Conservation (phyloP, 2,329 filamentous ascomycete genomes). For the Claviceps citrina region DNA sequence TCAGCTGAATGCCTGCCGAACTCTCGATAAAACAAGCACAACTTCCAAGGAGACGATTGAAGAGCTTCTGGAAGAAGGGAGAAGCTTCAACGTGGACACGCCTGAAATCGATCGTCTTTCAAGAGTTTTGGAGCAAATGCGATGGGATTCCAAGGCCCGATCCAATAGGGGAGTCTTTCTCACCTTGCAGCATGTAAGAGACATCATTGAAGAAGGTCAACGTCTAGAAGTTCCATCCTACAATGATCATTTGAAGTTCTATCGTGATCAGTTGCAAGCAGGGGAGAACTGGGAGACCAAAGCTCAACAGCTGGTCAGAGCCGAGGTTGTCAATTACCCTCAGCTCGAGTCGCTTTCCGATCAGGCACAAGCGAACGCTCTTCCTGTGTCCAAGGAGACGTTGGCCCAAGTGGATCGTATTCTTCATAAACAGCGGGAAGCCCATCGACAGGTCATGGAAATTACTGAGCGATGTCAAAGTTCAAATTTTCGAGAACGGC, state of each 20-base stretch:
- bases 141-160: constrained; percentile 71
- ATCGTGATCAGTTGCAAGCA: constrained; percentile 58
- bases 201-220: constrained; percentile 62
- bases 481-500: constrained; percentile 60
- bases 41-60: constrained; percentile 64
- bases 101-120: constrained; percentile 75
- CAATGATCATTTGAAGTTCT: constrained; percentile 64
- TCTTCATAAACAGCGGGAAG: constrained; percentile 86
- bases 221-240: constrained; percentile 64
- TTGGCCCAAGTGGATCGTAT: constrained; percentile 76
- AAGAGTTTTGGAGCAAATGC: constrained; percentile 65
- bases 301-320: constrained; percentile 81
- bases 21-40: constrained; percentile 49
- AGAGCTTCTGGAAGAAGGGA: constrained; percentile 78
- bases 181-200: constrained; percentile 61
- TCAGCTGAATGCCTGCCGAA: constrained; percentile 56
- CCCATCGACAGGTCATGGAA: constrained; percentile 72
- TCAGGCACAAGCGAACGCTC: constrained; percentile 52
- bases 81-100: constrained; percentile 79
- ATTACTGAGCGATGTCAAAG: constrained; percentile 66
- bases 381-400: constrained; percentile 73
- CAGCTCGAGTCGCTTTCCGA: constrained; percentile 83
- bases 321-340: constrained; percentile 81
- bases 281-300: constrained; percentile 87
- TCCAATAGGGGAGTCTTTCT: constrained; percentile 48